Evolutionary conservation across 495 filamentous ascomycete genomes (phyloP), one percentile per base, ranked within the genome.

Genomic region (Cudoniella acicularis): DNA sequence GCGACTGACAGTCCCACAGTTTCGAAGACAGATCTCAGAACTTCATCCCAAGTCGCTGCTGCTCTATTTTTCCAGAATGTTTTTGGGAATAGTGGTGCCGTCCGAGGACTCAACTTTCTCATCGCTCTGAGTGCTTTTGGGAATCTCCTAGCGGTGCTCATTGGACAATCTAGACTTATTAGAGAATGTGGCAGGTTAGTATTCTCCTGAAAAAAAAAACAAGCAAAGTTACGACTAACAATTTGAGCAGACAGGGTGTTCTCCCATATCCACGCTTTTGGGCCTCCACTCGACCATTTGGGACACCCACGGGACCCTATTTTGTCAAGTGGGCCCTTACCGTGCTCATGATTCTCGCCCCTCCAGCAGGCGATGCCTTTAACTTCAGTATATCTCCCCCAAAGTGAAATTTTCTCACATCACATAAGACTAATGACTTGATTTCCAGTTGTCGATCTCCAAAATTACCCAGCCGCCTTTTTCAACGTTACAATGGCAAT

Each of bases 301-400:
- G 81, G 25, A 87, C 83, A 2, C 83, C 84, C 0, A 57, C 86
- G 0, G 83, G 78, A 0, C 82, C 84, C 0, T 86, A 86, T 64
- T 41, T 78, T 10, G 30, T 87, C 2, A 81, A 84, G 62, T 89
- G 80, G 78, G 52, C 63, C 1, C 57, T 86, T 41, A 89, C 84
- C 0, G 52, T 84, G 4, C 45, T 89, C 41, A 84, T 87, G 82
- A 87, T 87, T 21, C 62, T 87, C 0, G 84, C 83, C 1, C 84
- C 84, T 2, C 86, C 85, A 0, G 83, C 83, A 1, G 86, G 86
- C 4, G 84, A 88, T 69, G 85, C 84, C 11, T 89, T 87, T 70
- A 83, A 86, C 51, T 87, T 87, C 58, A 67, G 71, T 69, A 57
- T 47, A 66, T 63, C 25, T 64, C 25, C 27, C 49, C n/a, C n/a